Percentiles rank a stretch among this genome's conserved stretches.
Evolutionary conservation across 2,329 filamentous ascomycete genomes (phyloP).

Genomic region (Pseudogymnoascus sp.): DNA sequence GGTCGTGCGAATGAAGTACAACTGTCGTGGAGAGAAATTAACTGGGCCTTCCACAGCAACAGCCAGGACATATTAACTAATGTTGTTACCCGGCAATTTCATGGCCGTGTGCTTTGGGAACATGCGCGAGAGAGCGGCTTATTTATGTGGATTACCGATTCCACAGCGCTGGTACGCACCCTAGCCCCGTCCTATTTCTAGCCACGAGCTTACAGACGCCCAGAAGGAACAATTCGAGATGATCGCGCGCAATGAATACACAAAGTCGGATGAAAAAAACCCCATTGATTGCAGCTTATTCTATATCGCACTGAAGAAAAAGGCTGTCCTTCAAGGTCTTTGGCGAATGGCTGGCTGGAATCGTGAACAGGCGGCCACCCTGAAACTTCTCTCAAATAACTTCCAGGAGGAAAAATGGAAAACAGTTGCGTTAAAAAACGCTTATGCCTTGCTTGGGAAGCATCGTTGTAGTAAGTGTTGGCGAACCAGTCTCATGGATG

Average conservation of each 20-base stretch:
- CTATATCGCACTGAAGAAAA: constrained; percentile 87
- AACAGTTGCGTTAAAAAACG: constrained; percentile 88
- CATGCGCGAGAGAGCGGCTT: constrained; percentile 80
- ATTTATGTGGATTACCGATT: constrained; percentile 90
- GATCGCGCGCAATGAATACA: constrained; percentile 91
- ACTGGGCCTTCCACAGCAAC: constrained; percentile 76
- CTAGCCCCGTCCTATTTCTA: constrained; percentile 11
- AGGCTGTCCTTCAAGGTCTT: constrained; percentile 78
- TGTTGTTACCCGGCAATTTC: constrained; percentile 72
- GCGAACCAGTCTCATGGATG: background rate
- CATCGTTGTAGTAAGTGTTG: constrained; percentile 65
- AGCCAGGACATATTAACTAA: constrained; percentile 88
- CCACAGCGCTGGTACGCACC: constrained; percentile 61
- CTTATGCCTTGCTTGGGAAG: constrained; percentile 88
- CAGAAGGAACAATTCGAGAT: constrained; percentile 75
- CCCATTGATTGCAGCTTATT: constrained; percentile 86
- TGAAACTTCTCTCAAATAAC: constrained; percentile 78
- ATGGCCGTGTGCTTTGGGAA: constrained; percentile 75
- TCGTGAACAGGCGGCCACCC: constrained; percentile 74
- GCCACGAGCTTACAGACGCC: constrained; percentile 2
- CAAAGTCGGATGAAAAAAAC: constrained; percentile 77
- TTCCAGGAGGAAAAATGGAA: constrained; percentile 83
- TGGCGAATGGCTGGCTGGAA: constrained; percentile 95
- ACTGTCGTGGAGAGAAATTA: constrained; percentile 72
- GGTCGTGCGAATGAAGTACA: constrained; percentile 57